Percentiles rank a stretch among this genome's conserved stretches.
Conservation (phyloP, 2,329 filamentous ascomycete genomes). For the Colletotrichum sp. region DNA sequence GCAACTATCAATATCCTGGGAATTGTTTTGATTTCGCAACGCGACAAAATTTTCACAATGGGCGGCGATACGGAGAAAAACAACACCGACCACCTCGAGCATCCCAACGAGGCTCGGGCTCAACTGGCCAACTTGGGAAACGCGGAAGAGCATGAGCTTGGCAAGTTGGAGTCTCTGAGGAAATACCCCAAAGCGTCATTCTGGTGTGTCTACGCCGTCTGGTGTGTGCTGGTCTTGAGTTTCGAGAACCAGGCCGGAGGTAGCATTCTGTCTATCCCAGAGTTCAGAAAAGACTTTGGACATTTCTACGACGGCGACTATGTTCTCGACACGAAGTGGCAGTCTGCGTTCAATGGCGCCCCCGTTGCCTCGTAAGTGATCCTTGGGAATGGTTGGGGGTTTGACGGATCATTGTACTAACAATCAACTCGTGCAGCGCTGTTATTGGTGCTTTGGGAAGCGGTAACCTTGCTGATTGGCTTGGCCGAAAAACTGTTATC, state of each 20-base stretch:
- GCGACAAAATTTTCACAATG: not conserved
- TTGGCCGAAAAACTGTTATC: slow-evolving; percentile 34
- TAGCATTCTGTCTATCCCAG: slow-evolving; percentile 44
- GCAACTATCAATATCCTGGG: not conserved
- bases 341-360: slow-evolving; percentile 45
- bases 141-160: slow-evolving; percentile 30
- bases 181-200: slow-evolving; percentile 27
- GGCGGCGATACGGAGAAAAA: not conserved
- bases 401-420: not conserved
- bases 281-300: slow-evolving; percentile 50
- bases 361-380: slow-evolving; percentile 39
- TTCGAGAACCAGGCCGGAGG: slow-evolving; percentile 47
- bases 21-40: not conserved
- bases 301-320: slow-evolving; percentile 36
- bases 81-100: not conserved
- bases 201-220: slow-evolving; percentile 44
- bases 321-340: slow-evolving; percentile 46
- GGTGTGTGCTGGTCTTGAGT: slow-evolving; percentile 39
- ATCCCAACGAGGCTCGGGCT: not conserved
- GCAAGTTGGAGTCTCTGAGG: slow-evolving; percentile 24
- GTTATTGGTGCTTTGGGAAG: slow-evolving; percentile 33
- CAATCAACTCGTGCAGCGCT: not conserved
- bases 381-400: rapidly evolving
- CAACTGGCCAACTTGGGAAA: slow-evolving; percentile 24
- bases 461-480: slow-evolving; percentile 33